Evolutionary conservation across 2,329 filamentous ascomycete species (phyloP), one percentile per base, ranked within the genome.

Genomic region (Blastomyces percursus): DNA sequence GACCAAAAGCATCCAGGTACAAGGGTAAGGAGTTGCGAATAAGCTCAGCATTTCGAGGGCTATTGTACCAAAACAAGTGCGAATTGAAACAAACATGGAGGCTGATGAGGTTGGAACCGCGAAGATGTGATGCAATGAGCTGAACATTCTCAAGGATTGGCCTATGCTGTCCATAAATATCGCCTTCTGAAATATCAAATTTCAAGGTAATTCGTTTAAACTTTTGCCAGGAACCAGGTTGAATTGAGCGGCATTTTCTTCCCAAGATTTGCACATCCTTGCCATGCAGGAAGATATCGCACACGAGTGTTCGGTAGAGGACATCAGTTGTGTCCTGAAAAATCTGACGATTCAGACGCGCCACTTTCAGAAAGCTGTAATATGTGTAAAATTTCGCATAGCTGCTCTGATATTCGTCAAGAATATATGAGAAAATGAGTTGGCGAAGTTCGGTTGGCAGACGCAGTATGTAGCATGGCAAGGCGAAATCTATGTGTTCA

Each of bases 401-500:
- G 38, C 35, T 40, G 44, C 64, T 35, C 44, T 52, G 42, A 61
- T 64, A 64, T 14, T 61, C 60, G 8, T 64, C 57, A 51, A 64
- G 60, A 61, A 65, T 48, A 55, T 61, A 64, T 54, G 51, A 61
- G 46, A 65, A 64, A 38, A 65, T 62, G 2, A 62, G 62, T 51
- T 65, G 62, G 16, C 62, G 64, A 56, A 64, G 56, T 52, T 62
- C 64, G 21, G 52, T 56, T 12, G 64, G 60, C 56, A 65, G 60
- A 59, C 46, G 60, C 57, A 64, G 57, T 46, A 65, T 52, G 62
- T 62, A 56, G 58, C 58, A 65, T 55, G 60, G 64, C 30, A 65
- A 59, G 30, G 42, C 4, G 21, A 55, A 57, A 59, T 64, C 62
- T 46, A 8, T 56, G 56, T 65, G 64, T 56, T 64, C 38, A 38